A percentile compares a stretch with the other conserved stretches of the same genome.
These are phyloP conservation scores for Leccinum subgranulosum DNA, from an alignment of 768 basidiomycete species.

Conservation along the genomic window DNA sequence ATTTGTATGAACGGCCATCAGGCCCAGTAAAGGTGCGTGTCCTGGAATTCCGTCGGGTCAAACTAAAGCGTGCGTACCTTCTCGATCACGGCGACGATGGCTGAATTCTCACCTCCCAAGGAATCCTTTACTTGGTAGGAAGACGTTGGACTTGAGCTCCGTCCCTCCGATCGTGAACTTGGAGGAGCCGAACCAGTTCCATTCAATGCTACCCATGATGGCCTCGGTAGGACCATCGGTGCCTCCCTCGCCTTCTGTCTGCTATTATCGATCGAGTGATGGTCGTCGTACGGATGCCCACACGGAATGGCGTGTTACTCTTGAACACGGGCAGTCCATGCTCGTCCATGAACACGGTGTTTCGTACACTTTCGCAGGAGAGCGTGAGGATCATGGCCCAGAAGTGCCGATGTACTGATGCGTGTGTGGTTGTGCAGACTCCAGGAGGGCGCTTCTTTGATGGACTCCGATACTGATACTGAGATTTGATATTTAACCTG, in stretches of 20 bases:
- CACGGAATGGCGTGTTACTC: slow-evolving; percentile 21
- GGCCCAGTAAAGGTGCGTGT: slow-evolving; percentile 30
- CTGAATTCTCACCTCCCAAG: slow-evolving; percentile 11
- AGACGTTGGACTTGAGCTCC: slow-evolving; percentile 24
- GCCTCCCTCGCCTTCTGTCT: neutral
- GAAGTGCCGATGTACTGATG: neutral
- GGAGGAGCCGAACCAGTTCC: slow-evolving; percentile 28
- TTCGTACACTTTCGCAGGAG: slow-evolving; percentile 20
- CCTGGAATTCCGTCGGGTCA: neutral
- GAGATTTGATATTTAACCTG: neutral
- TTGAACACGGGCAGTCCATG: slow-evolving; percentile 23
- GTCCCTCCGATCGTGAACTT: slow-evolving; percentile 27
- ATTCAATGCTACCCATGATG: slow-evolving; percentile 6
- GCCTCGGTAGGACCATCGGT: too few species aligned
- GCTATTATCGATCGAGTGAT: slow-evolving; percentile 9
- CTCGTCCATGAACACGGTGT: slow-evolving; percentile 29
- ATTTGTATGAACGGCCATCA: slow-evolving; percentile 32
- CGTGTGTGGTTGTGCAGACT: neutral
- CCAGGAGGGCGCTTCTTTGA: neutral
- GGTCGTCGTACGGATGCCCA: slow-evolving; percentile 17
- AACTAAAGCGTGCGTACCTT: neutral
- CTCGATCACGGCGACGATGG: too few species aligned
- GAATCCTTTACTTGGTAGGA: slow-evolving; percentile 20
- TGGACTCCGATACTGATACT: neutral
- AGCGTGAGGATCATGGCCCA: slow-evolving; percentile 23